Evolutionary conservation across 2,329 filamentous ascomycete species (phyloP), one percentile per base, ranked within the genome.

Genomic region (Cladosporium austrohemisphaericum): DNA sequence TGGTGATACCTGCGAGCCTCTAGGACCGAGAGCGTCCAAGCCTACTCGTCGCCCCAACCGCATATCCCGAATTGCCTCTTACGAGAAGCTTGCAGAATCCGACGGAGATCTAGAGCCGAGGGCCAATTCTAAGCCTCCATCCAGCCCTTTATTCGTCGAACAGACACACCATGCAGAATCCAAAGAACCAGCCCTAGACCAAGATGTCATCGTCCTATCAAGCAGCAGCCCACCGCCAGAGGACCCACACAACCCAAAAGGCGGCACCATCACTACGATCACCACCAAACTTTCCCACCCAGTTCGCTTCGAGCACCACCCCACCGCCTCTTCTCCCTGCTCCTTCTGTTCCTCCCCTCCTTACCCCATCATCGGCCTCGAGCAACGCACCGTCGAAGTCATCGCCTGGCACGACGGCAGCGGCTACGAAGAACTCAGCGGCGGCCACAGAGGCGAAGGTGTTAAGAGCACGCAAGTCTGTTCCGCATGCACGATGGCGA

Each of bases 211-310:
- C 9, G 6, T 16, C 19, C 16, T 40, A 9, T 28, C 29, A 31
- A 37, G 25, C 13, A 29, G 20, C 18, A 9, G 25, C 8, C 29
- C 23, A 29, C 26, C 33, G 11, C 23, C 44, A 22, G 25, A 37
- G 2, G 9, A 23, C 10, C 19, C 32, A 28, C 3, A 19, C 1
- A 16, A 14, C 33, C 8, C 36, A 11, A 19, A 26, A 13, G 31
- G 25, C 49, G 37, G 49, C 40, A 51, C 26, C 26, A 19, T 51
- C 11, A 50, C 45, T 19, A 61, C 48, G 3, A 65, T 71, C 40
- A 54, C 47, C 6, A 74, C 71, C 2, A 64, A 58, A 9, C 65
- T 71, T 52, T 60, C 65, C 13, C 69, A 73, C 41, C 71, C 71
- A 0, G 64, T 74, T 16, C 40, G 48, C 10, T 72, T 74, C 56